phyloP scores from a whole-genome alignment of 2,329 filamentous ascomycete genomes.

The Diaporthe vexans region DNA sequence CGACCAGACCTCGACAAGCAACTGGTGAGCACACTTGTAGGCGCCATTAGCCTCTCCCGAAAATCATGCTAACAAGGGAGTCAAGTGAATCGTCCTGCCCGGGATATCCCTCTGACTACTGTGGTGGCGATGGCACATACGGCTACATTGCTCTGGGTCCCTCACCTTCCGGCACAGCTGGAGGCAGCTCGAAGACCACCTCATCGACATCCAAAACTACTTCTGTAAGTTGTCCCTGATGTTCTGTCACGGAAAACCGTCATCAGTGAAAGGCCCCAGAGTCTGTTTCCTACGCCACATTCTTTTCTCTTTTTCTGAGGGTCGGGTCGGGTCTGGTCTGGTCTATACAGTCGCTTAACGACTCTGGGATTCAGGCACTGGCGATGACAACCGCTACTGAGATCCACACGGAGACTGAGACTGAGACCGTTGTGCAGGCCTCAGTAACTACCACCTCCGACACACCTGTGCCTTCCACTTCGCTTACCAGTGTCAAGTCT shows the following conservation, averaged over 20 bases:
- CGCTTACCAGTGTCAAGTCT: conserved; percentile 42
- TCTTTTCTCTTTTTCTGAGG: conserved; percentile 23
- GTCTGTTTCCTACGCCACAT: conserved; percentile 25
- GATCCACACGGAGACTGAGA: conserved; percentile 45
- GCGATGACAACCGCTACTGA: conserved; percentile 42
- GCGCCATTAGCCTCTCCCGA: too few relatives aligned
- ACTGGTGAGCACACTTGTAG: conserved; percentile 58
- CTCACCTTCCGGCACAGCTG: conserved; percentile 70
- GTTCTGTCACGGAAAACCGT: background rate
- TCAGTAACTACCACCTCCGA: conserved; percentile 51
- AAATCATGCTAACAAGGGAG: background rate
- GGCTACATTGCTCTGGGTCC: conserved; percentile 73
- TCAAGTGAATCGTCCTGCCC: conserved; percentile 67
- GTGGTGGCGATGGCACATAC: conserved; percentile 73
- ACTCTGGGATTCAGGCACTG: conserved; percentile 46
- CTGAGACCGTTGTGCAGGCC: conserved; percentile 54
- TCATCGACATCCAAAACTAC: conserved; percentile 41
- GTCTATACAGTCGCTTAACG: conserved; percentile 38
- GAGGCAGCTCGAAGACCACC: conserved; percentile 42
- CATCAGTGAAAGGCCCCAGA: background rate
- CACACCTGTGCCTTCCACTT: conserved; percentile 49
- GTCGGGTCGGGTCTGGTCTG: conserved; percentile 33
- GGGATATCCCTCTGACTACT: conserved; percentile 76
- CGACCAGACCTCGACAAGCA: conserved; percentile 54
- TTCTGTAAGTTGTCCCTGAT: conserved; percentile 41